Base-by-base conservation (phyloP, 2,329 filamentous ascomycete species). In the Trichocomaceae sp. region DNA sequence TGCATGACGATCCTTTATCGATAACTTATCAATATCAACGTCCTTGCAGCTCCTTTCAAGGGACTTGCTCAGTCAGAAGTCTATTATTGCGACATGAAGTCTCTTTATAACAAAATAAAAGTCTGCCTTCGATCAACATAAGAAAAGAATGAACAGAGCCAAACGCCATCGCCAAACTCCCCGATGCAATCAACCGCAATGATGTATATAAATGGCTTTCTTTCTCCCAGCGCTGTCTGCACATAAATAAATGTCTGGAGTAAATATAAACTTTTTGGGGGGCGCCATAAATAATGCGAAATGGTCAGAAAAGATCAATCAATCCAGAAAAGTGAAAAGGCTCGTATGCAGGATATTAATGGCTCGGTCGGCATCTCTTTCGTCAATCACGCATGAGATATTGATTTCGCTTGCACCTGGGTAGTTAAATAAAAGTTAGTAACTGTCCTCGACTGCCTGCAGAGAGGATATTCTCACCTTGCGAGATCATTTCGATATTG, bases 401-500 rank as follows among this genome's bases (percentile, higher is more conserved):
- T 97, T 99, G 74, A 99, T 99, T 77, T 99, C 93, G 69, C 91
- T 96, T 23, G 93, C 93, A 65, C 91, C 90, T 95, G 62, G 22
- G 62, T 15, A 23, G 54, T 39, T 58, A 57, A 41, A 59, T 58
- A 57, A 41, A 59, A 47, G 23, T 22, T 42, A 51, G 39, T 22
- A 10, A 62, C 51, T 61, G 23, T 12, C n/a, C n/a, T 15, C 46
- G 5, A 4, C 31, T 17, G 15, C 39, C 19, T 19, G 26, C 29
- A 50, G 29, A 57, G 65, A 57, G 65, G 39, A 56, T 53, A 51
- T 31, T 62, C 78, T 66, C 79, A 92, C 93, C 93, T 76, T 99
- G 93, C 22, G 90, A 96, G 62, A 99, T 99, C 93, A 99, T 99
- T 75, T 99, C 93, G 63, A 99, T 90, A 70, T 99, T 99, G 67